Percentiles rank a stretch among this genome's conserved stretches.
Evolutionary conservation across 164 flowering plant species (phyloP).

Genomic region (Aristolochia californica): DNA sequence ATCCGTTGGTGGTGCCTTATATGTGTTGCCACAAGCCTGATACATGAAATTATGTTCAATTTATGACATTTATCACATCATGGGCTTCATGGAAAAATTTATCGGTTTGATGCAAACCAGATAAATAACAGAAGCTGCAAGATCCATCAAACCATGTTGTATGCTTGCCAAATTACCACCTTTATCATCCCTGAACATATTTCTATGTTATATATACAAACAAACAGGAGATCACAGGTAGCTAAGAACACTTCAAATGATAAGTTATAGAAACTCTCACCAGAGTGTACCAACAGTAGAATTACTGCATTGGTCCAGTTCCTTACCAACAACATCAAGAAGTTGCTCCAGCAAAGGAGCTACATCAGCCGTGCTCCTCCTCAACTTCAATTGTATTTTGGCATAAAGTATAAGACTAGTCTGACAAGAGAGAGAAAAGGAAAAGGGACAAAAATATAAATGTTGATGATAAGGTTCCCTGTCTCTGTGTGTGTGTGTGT

Average conservation of each 20-base stretch:
- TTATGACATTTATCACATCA: background rate
- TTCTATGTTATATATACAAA: slow-evolving; percentile 9
- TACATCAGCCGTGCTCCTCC: slow-evolving; percentile 44
- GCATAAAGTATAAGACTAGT: slow-evolving; percentile 61
- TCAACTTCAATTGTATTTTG: slow-evolving; percentile 60
- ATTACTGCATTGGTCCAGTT: slow-evolving; percentile 57
- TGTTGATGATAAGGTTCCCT: too few relatives aligned
- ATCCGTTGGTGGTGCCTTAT: slow-evolving; percentile 29
- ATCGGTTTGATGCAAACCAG: slow-evolving; percentile 29
- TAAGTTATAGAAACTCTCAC: slow-evolving; percentile 23
- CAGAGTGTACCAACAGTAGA: slow-evolving; percentile 21
- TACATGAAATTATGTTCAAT: slow-evolving; percentile 3
- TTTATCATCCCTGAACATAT: slow-evolving; percentile 54
- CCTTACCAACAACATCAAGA: slow-evolving; percentile 61
- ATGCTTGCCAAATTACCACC: slow-evolving; percentile 40
- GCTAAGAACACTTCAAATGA: background rate
- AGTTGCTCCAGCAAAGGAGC: slow-evolving; percentile 53
- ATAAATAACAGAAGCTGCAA: slow-evolving; percentile 70
- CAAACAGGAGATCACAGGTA: too few relatives aligned
- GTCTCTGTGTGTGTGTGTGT: too few relatives aligned
- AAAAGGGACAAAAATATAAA: too few relatives aligned
- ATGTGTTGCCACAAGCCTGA: slow-evolving; percentile 50
- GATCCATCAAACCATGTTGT: slow-evolving; percentile 58
- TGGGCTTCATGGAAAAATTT: background rate
- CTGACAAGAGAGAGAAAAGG: slow-evolving; percentile 19